These are phyloP conservation scores for Volvariella surrecta DNA, from an alignment of 1,284 basidiomycete species.

Conservation along the genomic window DNA sequence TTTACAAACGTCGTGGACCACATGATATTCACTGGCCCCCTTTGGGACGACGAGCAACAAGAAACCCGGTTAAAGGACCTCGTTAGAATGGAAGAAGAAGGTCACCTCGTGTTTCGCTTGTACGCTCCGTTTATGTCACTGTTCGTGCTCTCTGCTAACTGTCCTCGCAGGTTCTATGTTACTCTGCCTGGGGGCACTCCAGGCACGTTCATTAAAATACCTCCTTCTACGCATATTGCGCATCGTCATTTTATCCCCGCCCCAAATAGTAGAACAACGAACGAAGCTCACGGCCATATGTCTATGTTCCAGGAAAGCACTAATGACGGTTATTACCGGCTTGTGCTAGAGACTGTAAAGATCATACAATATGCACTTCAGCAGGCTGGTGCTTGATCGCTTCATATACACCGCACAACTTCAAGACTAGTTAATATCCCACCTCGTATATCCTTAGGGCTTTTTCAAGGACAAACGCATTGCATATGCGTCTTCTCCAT, in stretches of 20 bases:
- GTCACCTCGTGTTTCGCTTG: slow-evolving; percentile 70
- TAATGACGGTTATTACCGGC: slow-evolving; percentile 87
- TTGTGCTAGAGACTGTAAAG: slow-evolving; percentile 64
- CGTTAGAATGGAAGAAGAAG: slow-evolving; percentile 46
- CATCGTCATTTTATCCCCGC: slow-evolving; percentile 52
- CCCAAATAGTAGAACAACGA: slow-evolving; percentile 57
- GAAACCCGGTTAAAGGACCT: slow-evolving; percentile 56
- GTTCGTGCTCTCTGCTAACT: slow-evolving; percentile 3
- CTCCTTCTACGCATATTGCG: slow-evolving; percentile 42
- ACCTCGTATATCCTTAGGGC: slow-evolving; percentile 9
- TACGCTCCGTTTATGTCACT: slow-evolving; percentile 29
- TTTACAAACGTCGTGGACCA: slow-evolving; percentile 83
- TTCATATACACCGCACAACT: too few species aligned
- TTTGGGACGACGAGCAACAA: slow-evolving; percentile 77
- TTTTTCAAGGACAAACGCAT: slow-evolving; percentile 66
- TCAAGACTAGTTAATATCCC: too few species aligned
- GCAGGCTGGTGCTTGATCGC: too few species aligned
- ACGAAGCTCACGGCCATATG: slow-evolving; percentile 85
- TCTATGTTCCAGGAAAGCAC: slow-evolving; percentile 79
- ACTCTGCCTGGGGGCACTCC: slow-evolving; percentile 57
- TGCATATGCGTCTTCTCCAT: slow-evolving; percentile 88
- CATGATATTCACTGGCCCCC: slow-evolving; percentile 80
- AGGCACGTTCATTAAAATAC: slow-evolving; percentile 73
- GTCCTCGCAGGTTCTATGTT: slow-evolving; percentile 61
- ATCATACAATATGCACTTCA: slow-evolving; percentile 28